Evolutionary conservation across 164 flowering plant genomes (phyloP).

Genomic region (Aristolochia fimbriata): DNA sequence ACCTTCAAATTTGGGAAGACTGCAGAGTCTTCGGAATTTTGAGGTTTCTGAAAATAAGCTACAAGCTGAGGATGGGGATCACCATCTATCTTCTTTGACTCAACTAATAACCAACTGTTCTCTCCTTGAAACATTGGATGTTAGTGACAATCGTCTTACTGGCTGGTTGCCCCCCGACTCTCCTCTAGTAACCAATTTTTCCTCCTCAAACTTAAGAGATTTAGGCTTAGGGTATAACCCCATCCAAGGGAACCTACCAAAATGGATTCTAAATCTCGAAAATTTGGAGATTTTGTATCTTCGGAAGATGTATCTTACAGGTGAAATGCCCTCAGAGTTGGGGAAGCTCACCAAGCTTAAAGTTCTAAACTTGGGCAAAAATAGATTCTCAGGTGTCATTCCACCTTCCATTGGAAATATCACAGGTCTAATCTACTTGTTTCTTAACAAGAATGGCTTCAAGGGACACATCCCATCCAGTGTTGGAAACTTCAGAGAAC

Average conservation of each 20-base stretch:
- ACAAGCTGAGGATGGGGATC: slow-evolving; percentile 10
- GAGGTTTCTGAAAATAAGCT: slow-evolving; percentile 1
- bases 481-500: neutral
- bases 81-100: slow-evolving; percentile 3
- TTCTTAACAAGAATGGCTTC: neutral
- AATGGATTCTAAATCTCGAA: too few relatives aligned
- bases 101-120: slow-evolving; percentile 15
- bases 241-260: too few relatives aligned
- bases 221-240: slow-evolving; percentile 7
- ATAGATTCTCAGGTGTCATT: slow-evolving; percentile 29
- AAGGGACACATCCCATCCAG: neutral
- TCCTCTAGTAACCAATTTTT: slow-evolving; percentile 28
- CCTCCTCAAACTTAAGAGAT: slow-evolving; percentile 22
- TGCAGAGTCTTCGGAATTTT: neutral
- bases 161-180: slow-evolving; percentile 40
- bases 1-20: neutral
- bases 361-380: slow-evolving; percentile 25
- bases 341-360: slow-evolving; percentile 15
- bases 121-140: slow-evolving; percentile 16
- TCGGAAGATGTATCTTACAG: too few relatives aligned
- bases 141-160: slow-evolving; percentile 25
- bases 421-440: slow-evolving; percentile 13
- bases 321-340: neutral
- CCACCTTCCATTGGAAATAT: slow-evolving; percentile 42
- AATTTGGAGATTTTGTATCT: too few relatives aligned